phyloP scores from a whole-genome alignment of 441 rosid genomes.

The Gossypium trilobum region DNA sequence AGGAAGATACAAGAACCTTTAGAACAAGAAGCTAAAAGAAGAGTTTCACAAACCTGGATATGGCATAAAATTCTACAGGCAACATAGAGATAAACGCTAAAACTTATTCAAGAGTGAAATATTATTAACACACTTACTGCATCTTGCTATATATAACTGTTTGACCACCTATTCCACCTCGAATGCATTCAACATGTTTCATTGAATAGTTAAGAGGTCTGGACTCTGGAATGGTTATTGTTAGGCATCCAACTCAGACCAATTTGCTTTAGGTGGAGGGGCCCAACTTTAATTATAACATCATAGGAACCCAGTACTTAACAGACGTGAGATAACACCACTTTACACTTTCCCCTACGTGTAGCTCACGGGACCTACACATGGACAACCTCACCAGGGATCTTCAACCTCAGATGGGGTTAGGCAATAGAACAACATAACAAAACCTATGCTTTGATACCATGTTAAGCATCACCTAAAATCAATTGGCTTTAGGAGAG shows the following conservation, averaged over 20 bases:
- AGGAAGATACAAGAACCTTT: slow-evolving; percentile 11
- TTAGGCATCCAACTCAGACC: background rate
- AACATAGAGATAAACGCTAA: background rate
- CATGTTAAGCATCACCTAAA: background rate
- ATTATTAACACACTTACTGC: background rate
- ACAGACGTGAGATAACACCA: background rate
- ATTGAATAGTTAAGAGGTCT: background rate
- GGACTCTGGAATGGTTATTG: background rate
- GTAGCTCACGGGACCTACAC: background rate
- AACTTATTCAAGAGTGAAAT: background rate
- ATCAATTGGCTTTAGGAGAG: background rate
- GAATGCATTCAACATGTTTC: background rate
- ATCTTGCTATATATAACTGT: background rate
- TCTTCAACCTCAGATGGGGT: background rate
- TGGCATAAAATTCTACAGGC: background rate
- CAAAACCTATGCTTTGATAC: background rate
- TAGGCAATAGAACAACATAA: background rate
- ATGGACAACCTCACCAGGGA: background rate
- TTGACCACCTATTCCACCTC: background rate
- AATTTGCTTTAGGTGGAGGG: background rate
- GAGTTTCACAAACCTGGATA: background rate
- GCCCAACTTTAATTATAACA: background rate
- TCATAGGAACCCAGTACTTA: background rate
- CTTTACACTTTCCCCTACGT: background rate
- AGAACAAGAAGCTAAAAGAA: slow-evolving; percentile 14